Conservation (phyloP, 805 yeast species). For the Lipomyces mesembrius region DNA sequence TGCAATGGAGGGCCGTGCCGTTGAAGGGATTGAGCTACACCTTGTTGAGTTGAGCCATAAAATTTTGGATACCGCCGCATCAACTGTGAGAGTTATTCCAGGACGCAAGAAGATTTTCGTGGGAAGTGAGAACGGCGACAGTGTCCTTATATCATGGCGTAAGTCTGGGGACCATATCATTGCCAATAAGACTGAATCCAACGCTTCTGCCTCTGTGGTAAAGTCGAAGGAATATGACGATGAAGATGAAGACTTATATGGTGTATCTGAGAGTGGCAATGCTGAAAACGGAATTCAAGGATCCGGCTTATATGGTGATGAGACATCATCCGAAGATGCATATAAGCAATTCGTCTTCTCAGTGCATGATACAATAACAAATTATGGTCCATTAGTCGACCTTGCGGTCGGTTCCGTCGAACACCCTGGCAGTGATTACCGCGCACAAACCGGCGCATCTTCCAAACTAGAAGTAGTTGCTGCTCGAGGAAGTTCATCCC, state of each 20-base stretch:
- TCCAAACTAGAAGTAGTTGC: slow-evolving; percentile 59
- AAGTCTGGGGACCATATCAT: slow-evolving; percentile 23
- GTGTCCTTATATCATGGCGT: slow-evolving; percentile 54
- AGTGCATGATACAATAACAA: slow-evolving; percentile 59
- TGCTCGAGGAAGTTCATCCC: slow-evolving; percentile 64
- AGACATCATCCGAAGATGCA: slow-evolving; percentile 35
- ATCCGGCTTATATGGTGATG: slow-evolving; percentile 40
- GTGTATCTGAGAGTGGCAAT: slow-evolving; percentile 21
- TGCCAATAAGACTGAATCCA: slow-evolving; percentile 9
- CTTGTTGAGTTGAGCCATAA: slow-evolving; percentile 8
- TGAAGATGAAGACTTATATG: slow-evolving; percentile 39
- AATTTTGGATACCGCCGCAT: slow-evolving; percentile 22
- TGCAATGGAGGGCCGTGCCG: slow-evolving; percentile 48
- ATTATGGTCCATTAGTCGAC: slow-evolving; percentile 74
- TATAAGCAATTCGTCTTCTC: slow-evolving; percentile 48
- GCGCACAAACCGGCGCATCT: slow-evolving; percentile 6
- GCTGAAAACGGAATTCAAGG: neutral
- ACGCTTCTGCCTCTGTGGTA: neutral
- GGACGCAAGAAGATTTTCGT: slow-evolving; percentile 53
- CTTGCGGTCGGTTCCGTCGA: slow-evolving; percentile 59
- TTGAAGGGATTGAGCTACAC: slow-evolving; percentile 41
- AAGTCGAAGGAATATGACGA: slow-evolving; percentile 38
- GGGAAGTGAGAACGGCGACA: slow-evolving; percentile 64
- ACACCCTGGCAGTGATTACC: neutral
- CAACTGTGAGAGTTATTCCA: slow-evolving; percentile 22